Percentiles rank a stretch among this genome's conserved stretches.
phyloP scores from a whole-genome alignment of 2,329 filamentous ascomycete genomes.

The Capronia coronata region DNA sequence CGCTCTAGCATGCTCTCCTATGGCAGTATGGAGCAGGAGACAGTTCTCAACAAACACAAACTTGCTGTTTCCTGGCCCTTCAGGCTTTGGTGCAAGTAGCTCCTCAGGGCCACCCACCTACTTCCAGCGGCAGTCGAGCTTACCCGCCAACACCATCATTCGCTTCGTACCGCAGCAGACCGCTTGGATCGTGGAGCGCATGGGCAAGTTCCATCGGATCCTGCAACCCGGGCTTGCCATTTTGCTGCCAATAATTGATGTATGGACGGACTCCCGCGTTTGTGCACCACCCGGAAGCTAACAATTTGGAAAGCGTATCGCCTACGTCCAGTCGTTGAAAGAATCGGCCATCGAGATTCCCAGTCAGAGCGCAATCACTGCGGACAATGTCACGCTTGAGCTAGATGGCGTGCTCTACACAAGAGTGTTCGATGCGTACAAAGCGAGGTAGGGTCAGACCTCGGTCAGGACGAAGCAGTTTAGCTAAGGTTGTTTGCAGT shows the following conservation, averaged over 20 bases:
- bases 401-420: conserved; percentile 95
- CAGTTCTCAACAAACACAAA: conserved; percentile 23
- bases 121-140: conserved; percentile 58
- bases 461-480: conserved; percentile 2
- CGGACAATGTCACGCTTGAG: conserved; percentile 95
- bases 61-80: conserved; percentile 29
- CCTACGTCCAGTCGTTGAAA: conserved; percentile 96
- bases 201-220: conserved; percentile 95
- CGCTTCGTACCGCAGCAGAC: conserved; percentile 99
- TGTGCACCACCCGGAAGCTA: neutral
- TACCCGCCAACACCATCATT: conserved; percentile 89
- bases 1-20: conserved; percentile 21
- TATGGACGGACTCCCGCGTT: conserved; percentile 6
- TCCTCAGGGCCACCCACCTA: conserved; percentile 60
- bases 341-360: conserved; percentile 95
- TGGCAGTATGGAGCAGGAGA: conserved; percentile 25
- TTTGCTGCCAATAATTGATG: conserved; percentile 79
- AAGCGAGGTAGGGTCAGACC: conserved; percentile 65
- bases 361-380: conserved; percentile 94
- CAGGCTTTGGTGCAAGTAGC: conserved; percentile 31
- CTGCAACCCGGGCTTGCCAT: conserved; percentile 86
- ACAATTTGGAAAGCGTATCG: conserved; percentile 60
- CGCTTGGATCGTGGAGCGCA: conserved; percentile 98
- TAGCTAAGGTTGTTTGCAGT: conserved; percentile 43
- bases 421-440: conserved; percentile 94